Evolutionary conservation across 2,329 filamentous ascomycete species (phyloP).

Genomic region (Proliferodiscus dingleyae): DNA sequence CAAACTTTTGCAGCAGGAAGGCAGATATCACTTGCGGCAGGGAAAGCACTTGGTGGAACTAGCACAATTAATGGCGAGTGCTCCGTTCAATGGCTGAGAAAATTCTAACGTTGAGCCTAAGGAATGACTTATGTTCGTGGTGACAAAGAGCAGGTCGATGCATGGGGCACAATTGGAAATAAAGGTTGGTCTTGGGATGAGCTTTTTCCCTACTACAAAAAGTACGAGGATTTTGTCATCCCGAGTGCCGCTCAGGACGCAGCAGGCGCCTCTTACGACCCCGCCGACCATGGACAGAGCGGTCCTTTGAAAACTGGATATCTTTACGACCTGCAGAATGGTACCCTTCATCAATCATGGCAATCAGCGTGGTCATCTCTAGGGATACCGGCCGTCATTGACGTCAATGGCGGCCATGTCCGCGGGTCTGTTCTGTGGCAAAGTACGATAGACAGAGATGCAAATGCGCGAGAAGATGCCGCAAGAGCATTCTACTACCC

Average conservation of each 20-base stretch:
- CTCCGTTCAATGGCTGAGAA: slow-evolving; percentile 9
- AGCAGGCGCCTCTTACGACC: slow-evolving; percentile 34
- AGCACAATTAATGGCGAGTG: slow-evolving; percentile 35
- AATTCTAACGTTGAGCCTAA: slow-evolving; percentile 22
- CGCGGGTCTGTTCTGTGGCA: slow-evolving; percentile 37
- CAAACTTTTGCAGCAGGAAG: slow-evolving; percentile 34
- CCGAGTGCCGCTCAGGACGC: slow-evolving; percentile 33
- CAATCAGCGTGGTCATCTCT: slow-evolving; percentile 33
- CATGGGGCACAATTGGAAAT: slow-evolving; percentile 35
- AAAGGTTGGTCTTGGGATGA: slow-evolving; percentile 33
- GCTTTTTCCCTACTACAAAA: slow-evolving; percentile 27
- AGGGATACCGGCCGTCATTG: slow-evolving; percentile 33
- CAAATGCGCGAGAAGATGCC: slow-evolving; percentile 37
- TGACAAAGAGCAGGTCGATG: slow-evolving; percentile 33
- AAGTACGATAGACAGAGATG: slow-evolving; percentile 36
- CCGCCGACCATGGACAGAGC: slow-evolving; percentile 32
- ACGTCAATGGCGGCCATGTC: slow-evolving; percentile 37
- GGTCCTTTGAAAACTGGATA: slow-evolving; percentile 37
- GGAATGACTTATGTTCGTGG: slow-evolving; percentile 36
- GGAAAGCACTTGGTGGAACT: slow-evolving; percentile 39
- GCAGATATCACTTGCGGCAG: slow-evolving; percentile 33
- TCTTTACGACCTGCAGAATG: slow-evolving; percentile 32
- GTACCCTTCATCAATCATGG: slow-evolving; percentile 28
- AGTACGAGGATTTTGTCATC: slow-evolving; percentile 15
- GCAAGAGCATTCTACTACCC: slow-evolving; percentile 40